Evolutionary conservation across 1,284 basidiomycete species (phyloP), one percentile per base, ranked within the genome.

Genomic region (Cryptococcus hybrid): DNA sequence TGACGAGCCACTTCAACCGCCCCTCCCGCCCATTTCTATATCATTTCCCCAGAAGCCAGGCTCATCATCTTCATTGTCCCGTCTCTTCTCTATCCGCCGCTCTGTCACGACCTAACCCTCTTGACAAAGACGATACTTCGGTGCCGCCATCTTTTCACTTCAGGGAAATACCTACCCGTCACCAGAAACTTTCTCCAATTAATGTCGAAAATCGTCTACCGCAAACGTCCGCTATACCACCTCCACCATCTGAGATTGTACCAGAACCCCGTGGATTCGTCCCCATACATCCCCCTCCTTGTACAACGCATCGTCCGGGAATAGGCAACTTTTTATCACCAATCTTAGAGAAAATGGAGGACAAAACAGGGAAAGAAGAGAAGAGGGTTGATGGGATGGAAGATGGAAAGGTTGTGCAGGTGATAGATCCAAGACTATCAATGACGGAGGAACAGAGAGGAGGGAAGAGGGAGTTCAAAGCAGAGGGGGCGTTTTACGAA

Each of bases 41-140:
- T 24, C 24, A 24, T 24, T 24, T 24, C 24, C 24, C 24, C 24
- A 69, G 62, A 40, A 68, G 60, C 72, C 72, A 24, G 61, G 74
- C 37, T 53, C 63, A 7, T 68, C 69, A n/a, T 63, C 71, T 42
- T 58, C 73, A 42, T 45, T 64, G 59, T 4, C 70, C 54, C 83
- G 55, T 91, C 88, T 54, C 73, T 1, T 71, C 78, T 45, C 65
- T 58, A 13, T 61, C 59, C n/a, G 57, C 24, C 24, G 24, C 24
- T 24, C 24, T 24, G 24, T 24, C 24, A 24, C 24, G 59, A 5
- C 53, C 70, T 59, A 7, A 61, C n/a, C 65, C 66, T 63, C 51
- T 68, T 34, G 46, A 35, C 15, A 47, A 47, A 30, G 8, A 9
- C 7, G 30, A 30, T 47, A n/a, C 9, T 5, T 12, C 36, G 7